Evolutionary conservation across 805 yeast species (phyloP), one percentile per base, ranked within the genome.

Genomic region (Deakozyma indianensis): DNA sequence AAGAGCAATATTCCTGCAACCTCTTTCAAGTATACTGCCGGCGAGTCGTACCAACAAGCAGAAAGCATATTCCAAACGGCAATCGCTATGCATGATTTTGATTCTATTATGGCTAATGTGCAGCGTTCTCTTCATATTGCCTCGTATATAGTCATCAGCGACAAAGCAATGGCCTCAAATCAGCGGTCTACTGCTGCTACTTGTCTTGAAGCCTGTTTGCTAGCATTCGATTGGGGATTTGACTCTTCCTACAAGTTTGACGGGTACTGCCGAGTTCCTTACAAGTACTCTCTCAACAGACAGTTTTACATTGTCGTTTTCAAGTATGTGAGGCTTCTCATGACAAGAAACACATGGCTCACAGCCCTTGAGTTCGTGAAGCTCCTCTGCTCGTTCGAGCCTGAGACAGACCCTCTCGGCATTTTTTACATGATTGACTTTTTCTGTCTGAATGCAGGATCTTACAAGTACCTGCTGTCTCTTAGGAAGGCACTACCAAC

Each of bases 361-460:
- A 32, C 38, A 9, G 38, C 38, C 7, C 38, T 32, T 4, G 38
- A 32, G 18, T 32, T 32, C 16, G 18, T n/a, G 5, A 32, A 32
- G 16, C 18, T 32, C 5, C 38, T 32, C 16, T 7, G 18, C 4
- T 32, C 38, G 18, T 32, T 32, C 5, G 38, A 32, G 18, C 38
- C 38, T 32, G 38, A 32, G 38, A 32, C 18, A 5, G 38, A 32
- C 18, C 38, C 38, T 5, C 18, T 32, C 20, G 38, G 38, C 5
- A 32, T 32, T n/a, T 32, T 32, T 32, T 32, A 32, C 16, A 32
- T 32, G 38, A 32, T 32, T 32, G 38, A 32, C 38, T 32, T 32
- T n/a, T 32, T 32, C 16, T 32, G 38, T n/a, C 38, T 32, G 7
- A 32, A 32, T 20, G 38, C 38, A 14, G 38, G 38, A 5, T 9